Evolutionary conservation across 2,329 filamentous ascomycete genomes (phyloP), one percentile per base, ranked within the genome.

Genomic region (Beauveria brongniartii): DNA sequence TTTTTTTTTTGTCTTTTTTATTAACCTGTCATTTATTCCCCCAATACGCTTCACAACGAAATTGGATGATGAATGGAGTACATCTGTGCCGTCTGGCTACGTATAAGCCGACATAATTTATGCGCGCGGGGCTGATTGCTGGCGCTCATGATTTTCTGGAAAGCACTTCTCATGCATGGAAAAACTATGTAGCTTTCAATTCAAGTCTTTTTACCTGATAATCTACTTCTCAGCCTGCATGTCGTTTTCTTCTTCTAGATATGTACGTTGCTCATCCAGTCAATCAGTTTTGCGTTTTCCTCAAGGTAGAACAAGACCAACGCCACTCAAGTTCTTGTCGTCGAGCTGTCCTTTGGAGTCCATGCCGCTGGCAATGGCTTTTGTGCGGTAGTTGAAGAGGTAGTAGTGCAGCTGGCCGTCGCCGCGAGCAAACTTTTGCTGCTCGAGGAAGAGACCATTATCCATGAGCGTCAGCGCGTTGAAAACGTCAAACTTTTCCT

Each of bases 381-480:
- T 87, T 14, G 91, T 90, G 61, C 91, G 86, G 79, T 97, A 99
- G 77, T 99, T 99, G 82, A 95, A 99, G 37, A 99, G 80, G 74
- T 99, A 99, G 77, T 92, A 99, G 75, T 99, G 92, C 68, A 99
- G 80, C 73, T 94, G 91, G 52, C 94, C 94, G 72, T 99, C 94
- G 37, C 94, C 94, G 5, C 89, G 87, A 50, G 93, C 94, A 69
- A 97, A 99, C 74, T 96, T 96, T 71, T 97, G 91, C 67, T 97
- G 83, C 71, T 93, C 88, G 6, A 99, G 81, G 82, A 99, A 97
- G 22, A 97, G 82, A 0, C 86, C 89, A 73, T 99, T 99, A 74
- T 99, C 93, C 75, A 96, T 88, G 44, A 97, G 81, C 0, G 92
- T 96, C 60, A 99, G 82, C 0, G 92, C 93, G 70, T 99, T 99